phyloP scores from a whole-genome alignment of 441 rosid species.

The Gossypium schwendimanii region DNA sequence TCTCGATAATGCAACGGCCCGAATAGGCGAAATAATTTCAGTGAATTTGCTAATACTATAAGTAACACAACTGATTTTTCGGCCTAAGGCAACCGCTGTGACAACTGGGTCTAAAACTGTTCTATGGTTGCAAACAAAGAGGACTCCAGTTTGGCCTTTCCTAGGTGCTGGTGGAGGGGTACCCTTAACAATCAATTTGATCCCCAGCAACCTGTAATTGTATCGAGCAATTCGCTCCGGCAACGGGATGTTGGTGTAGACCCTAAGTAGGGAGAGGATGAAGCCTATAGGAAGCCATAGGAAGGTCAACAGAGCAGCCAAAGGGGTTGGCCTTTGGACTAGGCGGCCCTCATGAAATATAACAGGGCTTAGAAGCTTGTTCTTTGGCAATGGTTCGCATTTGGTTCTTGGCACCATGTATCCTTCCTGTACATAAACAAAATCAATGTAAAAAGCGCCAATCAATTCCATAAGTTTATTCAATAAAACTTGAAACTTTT shows the following conservation, averaged over 20 bases:
- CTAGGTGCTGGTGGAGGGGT: constrained; percentile 71
- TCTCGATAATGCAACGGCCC: constrained; percentile 79
- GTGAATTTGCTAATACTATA: constrained; percentile 84
- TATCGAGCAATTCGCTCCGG: constrained; percentile 73
- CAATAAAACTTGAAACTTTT: neutral
- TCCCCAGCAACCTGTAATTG: constrained; percentile 64
- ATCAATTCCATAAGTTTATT: neutral
- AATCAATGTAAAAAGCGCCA: neutral
- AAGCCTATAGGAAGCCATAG: constrained; percentile 82
- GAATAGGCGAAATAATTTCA: constrained; percentile 79
- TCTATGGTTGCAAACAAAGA: constrained; percentile 83
- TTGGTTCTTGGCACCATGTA: constrained; percentile 72
- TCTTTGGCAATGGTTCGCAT: constrained; percentile 59
- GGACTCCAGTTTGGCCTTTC: constrained; percentile 70
- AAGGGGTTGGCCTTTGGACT: constrained; percentile 81
- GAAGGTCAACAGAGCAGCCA: constrained; percentile 64
- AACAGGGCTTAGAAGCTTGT: constrained; percentile 70
- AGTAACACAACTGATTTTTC: constrained; percentile 86
- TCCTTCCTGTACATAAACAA: constrained; percentile 50
- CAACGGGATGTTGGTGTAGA: constrained; percentile 70
- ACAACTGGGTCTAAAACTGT: constrained; percentile 74
- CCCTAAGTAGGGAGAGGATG: constrained; percentile 55
- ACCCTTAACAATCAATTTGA: constrained; percentile 61
- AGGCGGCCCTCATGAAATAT: constrained; percentile 90
- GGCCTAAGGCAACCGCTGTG: constrained; percentile 66